phyloP scores from a whole-genome alignment of 495 filamentous ascomycete genomes.

The Cairneyella variabilis region DNA sequence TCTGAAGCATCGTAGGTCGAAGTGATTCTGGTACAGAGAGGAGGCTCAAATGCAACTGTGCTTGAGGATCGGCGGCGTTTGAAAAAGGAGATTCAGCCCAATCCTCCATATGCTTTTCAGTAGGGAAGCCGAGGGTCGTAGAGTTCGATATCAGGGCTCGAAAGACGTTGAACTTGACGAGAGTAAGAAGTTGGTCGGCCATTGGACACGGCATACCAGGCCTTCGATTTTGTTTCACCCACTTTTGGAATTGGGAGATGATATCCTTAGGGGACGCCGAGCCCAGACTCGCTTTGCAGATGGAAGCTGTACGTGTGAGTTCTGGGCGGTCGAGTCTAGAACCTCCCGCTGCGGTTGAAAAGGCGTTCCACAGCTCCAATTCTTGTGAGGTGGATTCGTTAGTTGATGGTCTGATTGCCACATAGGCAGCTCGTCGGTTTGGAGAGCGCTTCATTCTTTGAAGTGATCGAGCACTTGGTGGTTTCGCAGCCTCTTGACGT shows the following conservation, averaged over 20 bases:
- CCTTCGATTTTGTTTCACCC: conserved; percentile 4
- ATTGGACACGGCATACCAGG: conserved; percentile 1
- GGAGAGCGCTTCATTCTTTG: background rate
- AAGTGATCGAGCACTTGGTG: background rate
- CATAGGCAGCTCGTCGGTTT: background rate
- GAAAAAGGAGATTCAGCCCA: conserved; percentile 9
- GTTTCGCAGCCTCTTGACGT: background rate
- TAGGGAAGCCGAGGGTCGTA: background rate
- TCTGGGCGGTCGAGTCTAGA: background rate
- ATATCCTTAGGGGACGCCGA: background rate
- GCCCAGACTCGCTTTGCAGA: background rate
- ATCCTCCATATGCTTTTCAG: conserved; percentile 1
- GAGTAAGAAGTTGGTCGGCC: conserved; percentile 10
- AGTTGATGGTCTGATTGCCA: background rate
- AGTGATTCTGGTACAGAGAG: conserved; percentile 3
- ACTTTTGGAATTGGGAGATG: conserved; percentile 15
- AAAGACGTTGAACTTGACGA: conserved; percentile 24
- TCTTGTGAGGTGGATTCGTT: too few relatives aligned
- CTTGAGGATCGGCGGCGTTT: background rate
- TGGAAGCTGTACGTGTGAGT: background rate
- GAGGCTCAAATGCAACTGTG: background rate
- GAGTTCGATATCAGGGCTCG: conserved; percentile 15
- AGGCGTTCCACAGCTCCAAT: background rate
- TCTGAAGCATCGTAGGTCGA: conserved; percentile 22
- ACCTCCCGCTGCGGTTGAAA: background rate